Percentiles rank a stretch among this genome's conserved stretches.
These are phyloP conservation scores for Phytopythium chamaehyphon DNA, from an alignment of 352 stramenopile genomes.

Conservation along the genomic window DNA sequence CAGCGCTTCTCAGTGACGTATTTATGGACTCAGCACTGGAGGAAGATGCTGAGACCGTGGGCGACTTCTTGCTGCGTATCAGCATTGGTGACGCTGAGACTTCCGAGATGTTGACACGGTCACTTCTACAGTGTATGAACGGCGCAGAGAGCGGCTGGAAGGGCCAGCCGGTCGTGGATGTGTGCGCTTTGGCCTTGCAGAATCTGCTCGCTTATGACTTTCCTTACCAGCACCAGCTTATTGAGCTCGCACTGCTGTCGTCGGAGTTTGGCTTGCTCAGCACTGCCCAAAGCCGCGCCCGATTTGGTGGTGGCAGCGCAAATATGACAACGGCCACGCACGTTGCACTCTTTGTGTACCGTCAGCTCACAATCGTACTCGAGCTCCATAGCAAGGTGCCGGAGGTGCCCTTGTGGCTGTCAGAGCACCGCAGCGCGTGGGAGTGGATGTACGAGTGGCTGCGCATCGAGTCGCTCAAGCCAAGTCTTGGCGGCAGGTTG, in stretches of 20 bases:
- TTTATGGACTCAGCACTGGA: slow-evolving; percentile 86
- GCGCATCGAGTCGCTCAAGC: slow-evolving; percentile 80
- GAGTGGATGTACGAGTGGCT: slow-evolving; percentile 88
- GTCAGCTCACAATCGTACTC: slow-evolving; percentile 64
- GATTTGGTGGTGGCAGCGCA: slow-evolving; percentile 30
- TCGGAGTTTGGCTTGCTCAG: slow-evolving; percentile 67
- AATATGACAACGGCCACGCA: slow-evolving; percentile 63
- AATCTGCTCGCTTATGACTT: slow-evolving; percentile 57
- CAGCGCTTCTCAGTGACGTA: slow-evolving; percentile 65
- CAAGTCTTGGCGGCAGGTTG: slow-evolving; percentile 65
- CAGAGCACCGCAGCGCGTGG: slow-evolving; percentile 50
- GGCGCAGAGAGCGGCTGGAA: slow-evolving; percentile 86
- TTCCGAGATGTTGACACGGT: slow-evolving; percentile 56
- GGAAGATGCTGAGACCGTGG: slow-evolving; percentile 80
- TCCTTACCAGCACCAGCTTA: slow-evolving; percentile 55
- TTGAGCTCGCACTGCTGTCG: slow-evolving; percentile 63
- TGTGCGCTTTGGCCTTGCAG: slow-evolving; percentile 58
- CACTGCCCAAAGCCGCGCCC: slow-evolving; percentile 59
- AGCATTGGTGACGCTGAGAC: slow-evolving; percentile 57
- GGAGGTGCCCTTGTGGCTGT: slow-evolving; percentile 51
- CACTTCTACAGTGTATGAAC: slow-evolving; percentile 73
- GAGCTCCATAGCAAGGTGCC: slow-evolving; percentile 67
- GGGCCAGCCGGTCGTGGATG: slow-evolving; percentile 77
- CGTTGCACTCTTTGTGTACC: slow-evolving; percentile 76
- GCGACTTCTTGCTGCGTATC: slow-evolving; percentile 67